Evolutionary conservation across 345 rosid species (phyloP).

Genomic region (Camelina hispida): DNA sequence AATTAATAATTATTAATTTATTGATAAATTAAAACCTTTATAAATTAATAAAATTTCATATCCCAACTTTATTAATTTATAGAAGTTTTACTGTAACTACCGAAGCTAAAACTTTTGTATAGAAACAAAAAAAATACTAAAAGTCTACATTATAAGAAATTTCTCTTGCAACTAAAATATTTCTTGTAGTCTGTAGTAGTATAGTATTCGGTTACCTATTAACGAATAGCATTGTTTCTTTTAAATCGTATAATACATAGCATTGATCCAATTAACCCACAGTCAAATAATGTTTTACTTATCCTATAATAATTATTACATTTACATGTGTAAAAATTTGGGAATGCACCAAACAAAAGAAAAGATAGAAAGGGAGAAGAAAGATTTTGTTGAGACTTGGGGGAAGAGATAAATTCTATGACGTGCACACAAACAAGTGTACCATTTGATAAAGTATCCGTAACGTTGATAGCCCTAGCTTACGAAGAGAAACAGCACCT

Average conservation of each 20-base stretch:
- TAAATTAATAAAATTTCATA: too few species aligned
- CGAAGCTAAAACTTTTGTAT: too few species aligned
- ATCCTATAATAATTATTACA: conserved; percentile 5
- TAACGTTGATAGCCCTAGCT: conserved; percentile 20
- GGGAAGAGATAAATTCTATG: neutral
- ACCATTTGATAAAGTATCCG: conserved; percentile 16
- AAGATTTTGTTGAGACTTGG: conserved; percentile 1
- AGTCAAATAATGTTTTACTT: neutral
- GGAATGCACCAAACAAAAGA: neutral
- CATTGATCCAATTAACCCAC: neutral
- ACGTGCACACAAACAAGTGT: conserved; percentile 15
- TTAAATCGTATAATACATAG: neutral
- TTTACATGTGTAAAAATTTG: conserved; percentile 25
- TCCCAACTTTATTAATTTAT: too few species aligned
- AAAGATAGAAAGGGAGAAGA: neutral
- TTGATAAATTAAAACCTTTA: too few species aligned
- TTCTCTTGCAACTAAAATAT: too few species aligned
- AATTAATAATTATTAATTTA: too few species aligned
- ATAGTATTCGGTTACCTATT: neutral
- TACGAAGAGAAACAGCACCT: conserved; percentile 15
- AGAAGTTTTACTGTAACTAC: too few species aligned
- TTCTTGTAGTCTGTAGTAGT: neutral
- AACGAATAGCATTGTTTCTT: too few species aligned
- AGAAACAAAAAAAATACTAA: neutral
- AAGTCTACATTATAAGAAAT: too few species aligned